Percentiles rank a stretch among this genome's conserved stretches.
These are phyloP conservation scores for Rhodofomes roseus DNA, from an alignment of 1,284 basidiomycete genomes.

Conservation along the genomic window DNA sequence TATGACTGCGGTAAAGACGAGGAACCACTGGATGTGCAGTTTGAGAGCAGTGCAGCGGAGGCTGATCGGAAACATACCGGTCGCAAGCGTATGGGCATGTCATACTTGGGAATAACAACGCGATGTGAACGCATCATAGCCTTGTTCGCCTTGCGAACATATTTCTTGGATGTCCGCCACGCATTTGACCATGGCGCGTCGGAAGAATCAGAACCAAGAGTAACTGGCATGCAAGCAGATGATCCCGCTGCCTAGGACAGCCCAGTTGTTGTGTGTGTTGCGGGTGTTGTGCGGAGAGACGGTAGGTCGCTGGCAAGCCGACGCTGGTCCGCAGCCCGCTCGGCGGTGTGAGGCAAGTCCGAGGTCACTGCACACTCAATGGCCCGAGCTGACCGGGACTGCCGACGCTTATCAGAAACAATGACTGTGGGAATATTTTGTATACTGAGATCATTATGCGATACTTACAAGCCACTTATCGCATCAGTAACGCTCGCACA, in stretches of 20 bases:
- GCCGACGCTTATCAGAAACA: neutral
- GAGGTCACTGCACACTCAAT: neutral
- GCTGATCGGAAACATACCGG: conserved; percentile 45
- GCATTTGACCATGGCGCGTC: conserved; percentile 23
- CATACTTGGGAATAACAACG: conserved; percentile 57
- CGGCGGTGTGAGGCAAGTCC: neutral
- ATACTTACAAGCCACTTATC: neutral
- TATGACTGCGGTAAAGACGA: conserved; percentile 58
- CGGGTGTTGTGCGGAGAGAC: neutral
- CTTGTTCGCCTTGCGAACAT: conserved; percentile 36
- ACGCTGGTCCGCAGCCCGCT: neutral
- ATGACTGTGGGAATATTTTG: neutral
- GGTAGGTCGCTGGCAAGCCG: neutral
- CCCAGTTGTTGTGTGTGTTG: neutral
- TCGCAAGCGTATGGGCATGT: conserved; percentile 68
- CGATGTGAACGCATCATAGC: conserved; percentile 54
- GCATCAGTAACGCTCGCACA: neutral
- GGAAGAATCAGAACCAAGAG: conserved; percentile 13
- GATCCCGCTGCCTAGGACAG: neutral
- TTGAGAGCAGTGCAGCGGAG: conserved; percentile 6
- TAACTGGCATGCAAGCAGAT: conserved; percentile 11
- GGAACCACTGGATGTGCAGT: conserved; percentile 58
- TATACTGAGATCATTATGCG: neutral
- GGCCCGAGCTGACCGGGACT: neutral
- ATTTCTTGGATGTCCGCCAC: conserved; percentile 25